These are phyloP conservation scores for Cladosporium colombiae DNA, from an alignment of 2,329 filamentous ascomycete genomes.

Conservation along the genomic window DNA sequence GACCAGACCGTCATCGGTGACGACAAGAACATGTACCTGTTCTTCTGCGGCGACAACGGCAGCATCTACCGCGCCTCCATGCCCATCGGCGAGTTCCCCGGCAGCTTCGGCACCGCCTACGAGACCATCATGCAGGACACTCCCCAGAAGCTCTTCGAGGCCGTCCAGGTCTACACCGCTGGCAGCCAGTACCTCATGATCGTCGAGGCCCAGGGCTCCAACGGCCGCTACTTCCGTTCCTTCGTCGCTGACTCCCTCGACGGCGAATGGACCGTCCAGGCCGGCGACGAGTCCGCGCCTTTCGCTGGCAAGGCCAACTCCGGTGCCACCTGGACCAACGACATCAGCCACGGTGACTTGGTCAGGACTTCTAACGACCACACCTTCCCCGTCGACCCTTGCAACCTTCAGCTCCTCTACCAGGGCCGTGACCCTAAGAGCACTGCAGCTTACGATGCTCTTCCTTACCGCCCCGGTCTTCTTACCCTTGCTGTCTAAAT, in stretches of 20 bases:
- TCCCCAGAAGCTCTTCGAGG: slow-evolving; percentile 63
- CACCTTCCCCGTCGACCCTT: slow-evolving; percentile 63
- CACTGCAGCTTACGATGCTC: slow-evolving; percentile 49
- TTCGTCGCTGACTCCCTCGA: slow-evolving; percentile 61
- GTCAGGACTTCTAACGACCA: slow-evolving; percentile 59
- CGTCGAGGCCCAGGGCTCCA: slow-evolving; percentile 61
- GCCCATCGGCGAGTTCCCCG: slow-evolving; percentile 63
- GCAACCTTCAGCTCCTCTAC: slow-evolving; percentile 66
- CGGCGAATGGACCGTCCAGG: slow-evolving; percentile 61
- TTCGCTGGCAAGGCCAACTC: slow-evolving; percentile 69
- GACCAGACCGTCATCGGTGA: slow-evolving; percentile 67
- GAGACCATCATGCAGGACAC: slow-evolving; percentile 56
- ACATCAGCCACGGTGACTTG: slow-evolving; percentile 67
- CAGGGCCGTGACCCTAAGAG: slow-evolving; percentile 55
- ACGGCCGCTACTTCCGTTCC: slow-evolving; percentile 66
- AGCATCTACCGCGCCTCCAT: slow-evolving; percentile 65
- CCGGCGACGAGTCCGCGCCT: slow-evolving; percentile 56
- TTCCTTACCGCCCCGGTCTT: slow-evolving; percentile 59
- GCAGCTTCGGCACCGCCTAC: slow-evolving; percentile 56
- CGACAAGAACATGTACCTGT: slow-evolving; percentile 63
- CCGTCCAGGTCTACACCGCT: slow-evolving; percentile 66
- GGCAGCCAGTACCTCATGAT: slow-evolving; percentile 65
- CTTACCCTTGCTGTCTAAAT: slow-evolving; percentile 46
- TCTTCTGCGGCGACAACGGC: slow-evolving; percentile 68
- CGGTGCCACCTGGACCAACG: slow-evolving; percentile 65